Evolutionary conservation across 2,329 filamentous ascomycete species (phyloP).

Genomic region (Ilyonectria mors-panacis): DNA sequence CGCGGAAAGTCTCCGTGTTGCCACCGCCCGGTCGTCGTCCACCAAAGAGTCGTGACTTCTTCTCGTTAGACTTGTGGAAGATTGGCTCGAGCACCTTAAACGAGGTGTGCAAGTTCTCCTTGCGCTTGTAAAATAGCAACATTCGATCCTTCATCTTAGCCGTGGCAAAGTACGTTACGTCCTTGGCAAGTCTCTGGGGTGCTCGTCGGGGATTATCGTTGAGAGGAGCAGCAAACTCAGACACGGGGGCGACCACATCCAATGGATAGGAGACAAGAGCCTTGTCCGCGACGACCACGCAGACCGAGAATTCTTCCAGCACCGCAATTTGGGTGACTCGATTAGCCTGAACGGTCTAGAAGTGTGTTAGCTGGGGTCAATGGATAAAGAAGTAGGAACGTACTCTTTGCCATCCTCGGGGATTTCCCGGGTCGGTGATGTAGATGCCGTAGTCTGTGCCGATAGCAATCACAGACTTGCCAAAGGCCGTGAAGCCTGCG

Average conservation of each 20-base stretch:
- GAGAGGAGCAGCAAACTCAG: conserved; percentile 71
- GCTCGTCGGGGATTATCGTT: conserved; percentile 85
- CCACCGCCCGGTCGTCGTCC: conserved; percentile 73
- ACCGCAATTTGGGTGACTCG: conserved; percentile 94
- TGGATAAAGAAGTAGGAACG: conserved; percentile 51
- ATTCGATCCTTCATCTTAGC: conserved; percentile 97
- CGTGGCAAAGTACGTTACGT: conserved; percentile 96
- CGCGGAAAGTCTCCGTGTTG: conserved; percentile 94
- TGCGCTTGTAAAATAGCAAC: conserved; percentile 96
- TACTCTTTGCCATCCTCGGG: conserved; percentile 91
- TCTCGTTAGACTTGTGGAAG: conserved; percentile 91
- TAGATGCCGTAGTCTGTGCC: conserved; percentile 96
- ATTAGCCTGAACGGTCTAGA: conserved; percentile 79
- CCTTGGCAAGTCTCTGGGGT: conserved; percentile 92
- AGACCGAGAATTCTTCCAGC: conserved; percentile 94
- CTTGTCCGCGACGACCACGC: conserved; percentile 92
- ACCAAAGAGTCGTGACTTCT: conserved; percentile 78
- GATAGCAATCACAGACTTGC: conserved; percentile 90
- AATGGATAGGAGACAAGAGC: conserved; percentile 94
- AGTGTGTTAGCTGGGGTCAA: conserved; percentile 37
- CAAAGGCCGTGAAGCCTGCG: conserved; percentile 87
- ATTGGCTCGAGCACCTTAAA: conserved; percentile 98
- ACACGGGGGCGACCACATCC: conserved; percentile 81
- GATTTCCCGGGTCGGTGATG: conserved; percentile 89
- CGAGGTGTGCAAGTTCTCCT: conserved; percentile 90